These are phyloP conservation scores for Patellifolia procumbens DNA, from an alignment of 179 eudicot genomes.

Conservation along the genomic window DNA sequence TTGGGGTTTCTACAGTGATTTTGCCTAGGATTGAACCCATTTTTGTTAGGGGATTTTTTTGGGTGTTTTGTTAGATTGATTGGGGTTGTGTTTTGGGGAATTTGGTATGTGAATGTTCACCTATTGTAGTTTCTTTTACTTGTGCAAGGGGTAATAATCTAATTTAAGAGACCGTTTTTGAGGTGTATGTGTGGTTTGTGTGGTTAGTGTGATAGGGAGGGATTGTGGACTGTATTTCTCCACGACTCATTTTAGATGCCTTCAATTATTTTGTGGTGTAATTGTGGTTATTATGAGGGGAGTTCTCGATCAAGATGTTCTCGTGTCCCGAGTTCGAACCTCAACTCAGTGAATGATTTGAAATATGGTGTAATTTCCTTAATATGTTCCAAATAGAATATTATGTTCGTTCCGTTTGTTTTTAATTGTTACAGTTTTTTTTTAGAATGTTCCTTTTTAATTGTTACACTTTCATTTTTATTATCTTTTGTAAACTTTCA, in stretches of 20 bases:
- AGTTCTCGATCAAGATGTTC: too few species aligned
- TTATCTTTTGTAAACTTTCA: too few species aligned
- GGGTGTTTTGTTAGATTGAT: not conserved
- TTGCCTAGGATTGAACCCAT: conserved; percentile 58
- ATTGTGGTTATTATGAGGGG: too few species aligned
- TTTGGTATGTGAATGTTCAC: not conserved
- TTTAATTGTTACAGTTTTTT: too few species aligned
- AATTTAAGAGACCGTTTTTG: not conserved
- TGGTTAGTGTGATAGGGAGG: conserved; percentile 14
- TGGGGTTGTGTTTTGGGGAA: not conserved
- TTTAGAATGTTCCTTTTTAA: too few species aligned
- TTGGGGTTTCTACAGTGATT: conserved; percentile 73
- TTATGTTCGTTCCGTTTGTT: too few species aligned
- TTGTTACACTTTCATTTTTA: too few species aligned
- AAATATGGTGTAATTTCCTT: too few species aligned
- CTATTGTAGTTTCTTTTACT: not conserved
- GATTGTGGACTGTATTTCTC: conserved; percentile 22
- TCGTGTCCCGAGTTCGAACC: too few species aligned
- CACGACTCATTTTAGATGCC: conserved; percentile 17
- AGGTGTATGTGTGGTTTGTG: not conserved
- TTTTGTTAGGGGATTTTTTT: not conserved
- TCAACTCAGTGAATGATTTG: too few species aligned
- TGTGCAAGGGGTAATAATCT: conserved; percentile 22
- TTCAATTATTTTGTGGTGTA: too few species aligned
- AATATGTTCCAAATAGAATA: too few species aligned